Evolutionary conservation across 768 basidiomycete species (phyloP), one percentile per base, ranked within the genome.

Genomic region (Xerocomellus intermedius): DNA sequence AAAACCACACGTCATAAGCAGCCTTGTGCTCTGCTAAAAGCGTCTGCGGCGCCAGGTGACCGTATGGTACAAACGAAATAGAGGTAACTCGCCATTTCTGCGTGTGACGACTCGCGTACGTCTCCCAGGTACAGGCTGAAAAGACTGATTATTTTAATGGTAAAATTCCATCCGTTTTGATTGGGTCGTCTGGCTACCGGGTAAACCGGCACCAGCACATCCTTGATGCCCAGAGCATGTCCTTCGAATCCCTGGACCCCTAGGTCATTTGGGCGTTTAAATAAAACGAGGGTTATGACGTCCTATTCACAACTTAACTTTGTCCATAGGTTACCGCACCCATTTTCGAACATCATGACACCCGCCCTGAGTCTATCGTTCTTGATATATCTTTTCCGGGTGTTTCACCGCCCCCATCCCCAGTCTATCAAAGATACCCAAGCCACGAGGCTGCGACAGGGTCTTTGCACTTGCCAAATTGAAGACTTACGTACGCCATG

Each of bases 261-360:
- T 39, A 52, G 48, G 28, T 42, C 45, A 26, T 52, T 42, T 55
- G 38, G 28, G 56, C 50, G 58, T 55, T 60, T 53, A 38, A 57
- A 50, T 58, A 52, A 53, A 54, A 37, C 55, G 57, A 62, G 64
- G 66, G 67, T 68, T 43, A 69, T 67, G 62, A 62, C 67, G 59
- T 67, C 46, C 37, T 65, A n/a, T 30, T 58, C 53, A 24, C 58
- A 69, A 67, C 59, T 28, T 69, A 69, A 69, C 66, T 62, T 66
- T 67, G 65, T 62, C 19, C 50, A 28, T 36, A 33, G 45, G 38
- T 21, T 22, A 19, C 38, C n/a, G 12, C 17, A 39, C 46, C 59
- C 48, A 41, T 45, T 51, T 57, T 58, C 30, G 52, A 59, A 50
- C 47, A 32, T 22, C 42, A 43, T n/a, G 28, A 9, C 35, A 14